Conservation (phyloP, 2,329 filamentous ascomycete genomes). For the Chlorencoelia australis region DNA sequence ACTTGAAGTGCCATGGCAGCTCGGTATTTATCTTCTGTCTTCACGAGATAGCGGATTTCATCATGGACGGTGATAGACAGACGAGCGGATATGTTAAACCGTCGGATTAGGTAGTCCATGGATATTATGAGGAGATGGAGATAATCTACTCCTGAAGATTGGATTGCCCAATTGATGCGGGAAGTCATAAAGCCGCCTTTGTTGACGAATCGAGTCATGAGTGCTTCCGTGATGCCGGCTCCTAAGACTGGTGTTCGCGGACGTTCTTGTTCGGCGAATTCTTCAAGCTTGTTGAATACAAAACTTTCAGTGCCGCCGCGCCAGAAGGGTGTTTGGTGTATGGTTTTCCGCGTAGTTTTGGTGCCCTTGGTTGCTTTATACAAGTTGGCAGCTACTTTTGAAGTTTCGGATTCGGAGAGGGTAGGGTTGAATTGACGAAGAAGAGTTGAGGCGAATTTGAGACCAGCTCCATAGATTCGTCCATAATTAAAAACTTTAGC, state of each 20-base stretch:
- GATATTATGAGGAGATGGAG: constrained; percentile 83
- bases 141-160: constrained; percentile 95
- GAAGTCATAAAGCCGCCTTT: constrained; percentile 91
- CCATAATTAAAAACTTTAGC: constrained; percentile 99
- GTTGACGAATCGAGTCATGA: constrained; percentile 79
- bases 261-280: constrained; percentile 89
- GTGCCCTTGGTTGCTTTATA: constrained; percentile 86
- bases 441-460: constrained; percentile 85
- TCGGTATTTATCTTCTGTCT: constrained; percentile 74
- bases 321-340: constrained; percentile 78
- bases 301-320: constrained; percentile 93
- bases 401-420: constrained; percentile 70
- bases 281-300: constrained; percentile 96
- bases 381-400: constrained; percentile 64
- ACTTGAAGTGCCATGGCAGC: constrained; percentile 89
- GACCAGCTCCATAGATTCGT: constrained; percentile 92
- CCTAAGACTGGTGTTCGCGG: constrained; percentile 87
- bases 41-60: constrained; percentile 89
- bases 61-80: constrained; percentile 93
- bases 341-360: constrained; percentile 63
- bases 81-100: constrained; percentile 76
- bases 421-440: constrained; percentile 87
- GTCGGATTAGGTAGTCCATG: constrained; percentile 87
- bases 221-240: constrained; percentile 89
- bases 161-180: constrained; percentile 98